A percentile compares a stretch with the other conserved stretches of the same genome.
Evolutionary conservation across 2,329 filamentous ascomycete genomes (phyloP).

Genomic region (Hypoxylon sp.): DNA sequence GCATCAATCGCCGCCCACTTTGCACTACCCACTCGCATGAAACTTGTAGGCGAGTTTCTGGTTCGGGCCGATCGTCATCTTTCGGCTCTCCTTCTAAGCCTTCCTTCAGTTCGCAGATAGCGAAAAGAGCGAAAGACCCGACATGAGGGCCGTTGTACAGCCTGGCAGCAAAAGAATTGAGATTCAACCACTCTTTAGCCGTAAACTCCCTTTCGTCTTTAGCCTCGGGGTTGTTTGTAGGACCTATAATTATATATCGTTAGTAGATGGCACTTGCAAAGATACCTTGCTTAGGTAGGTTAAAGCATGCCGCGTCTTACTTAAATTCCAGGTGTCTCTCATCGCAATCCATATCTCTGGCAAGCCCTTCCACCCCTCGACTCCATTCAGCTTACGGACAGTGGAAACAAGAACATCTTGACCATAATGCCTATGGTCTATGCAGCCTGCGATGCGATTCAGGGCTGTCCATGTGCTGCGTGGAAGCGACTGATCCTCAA

Average conservation of each 20-base stretch:
- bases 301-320: slow-evolving; percentile 7
- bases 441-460: slow-evolving; percentile 19
- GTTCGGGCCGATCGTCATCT: slow-evolving; percentile 4
- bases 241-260: background rate
- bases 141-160: slow-evolving; percentile 11
- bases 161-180: slow-evolving; percentile 14
- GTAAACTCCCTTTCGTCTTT: slow-evolving; percentile 12
- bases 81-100: slow-evolving; percentile 14
- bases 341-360: slow-evolving; percentile 18
- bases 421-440: slow-evolving; percentile 17
- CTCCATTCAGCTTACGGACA: slow-evolving; percentile 19
- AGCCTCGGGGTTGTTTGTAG: slow-evolving; percentile 2
- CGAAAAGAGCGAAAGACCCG: slow-evolving; percentile 6
- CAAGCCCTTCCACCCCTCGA: slow-evolving; percentile 14
- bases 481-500: slow-evolving; percentile 15
- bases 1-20: slow-evolving; percentile 12
- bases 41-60: slow-evolving; percentile 12
- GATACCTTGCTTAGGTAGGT: background rate
- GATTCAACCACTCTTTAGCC: slow-evolving; percentile 12
- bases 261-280: slow-evolving; percentile 1
- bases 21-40: slow-evolving; percentile 14
- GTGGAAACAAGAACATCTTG: slow-evolving; percentile 15
- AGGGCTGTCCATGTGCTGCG: slow-evolving; percentile 12
- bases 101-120: slow-evolving; percentile 2
- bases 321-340: slow-evolving; percentile 20